Percentiles rank a stretch among this genome's conserved stretches.
phyloP scores from a whole-genome alignment of 2,329 filamentous ascomycete genomes.

The Fusarium verticillioides region DNA sequence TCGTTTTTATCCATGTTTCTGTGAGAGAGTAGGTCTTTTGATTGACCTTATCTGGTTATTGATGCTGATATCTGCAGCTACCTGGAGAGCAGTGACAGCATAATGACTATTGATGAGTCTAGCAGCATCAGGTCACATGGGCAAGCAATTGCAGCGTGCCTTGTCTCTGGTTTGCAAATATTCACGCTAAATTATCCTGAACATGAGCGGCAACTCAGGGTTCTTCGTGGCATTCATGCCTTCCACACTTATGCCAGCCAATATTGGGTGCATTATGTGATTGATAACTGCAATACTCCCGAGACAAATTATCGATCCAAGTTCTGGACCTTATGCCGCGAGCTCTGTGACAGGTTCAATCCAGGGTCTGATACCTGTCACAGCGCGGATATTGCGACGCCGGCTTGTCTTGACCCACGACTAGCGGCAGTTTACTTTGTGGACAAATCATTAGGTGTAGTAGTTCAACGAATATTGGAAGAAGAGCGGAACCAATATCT shows the following conservation, averaged over 20 bases:
- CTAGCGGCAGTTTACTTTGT: neutral
- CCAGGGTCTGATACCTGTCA: neutral
- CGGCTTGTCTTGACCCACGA: neutral
- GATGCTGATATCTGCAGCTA: neutral
- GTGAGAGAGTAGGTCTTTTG: neutral
- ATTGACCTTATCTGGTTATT: too few species aligned
- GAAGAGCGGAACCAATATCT: neutral
- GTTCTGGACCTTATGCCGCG: neutral
- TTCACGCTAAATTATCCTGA: neutral
- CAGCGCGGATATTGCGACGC: neutral
- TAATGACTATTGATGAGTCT: neutral
- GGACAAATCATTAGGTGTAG: neutral
- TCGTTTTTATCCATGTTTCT: neutral
- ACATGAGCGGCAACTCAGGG: neutral
- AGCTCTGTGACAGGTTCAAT: neutral
- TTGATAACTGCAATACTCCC: neutral
- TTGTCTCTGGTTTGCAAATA: neutral
- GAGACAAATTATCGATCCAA: rapidly evolving
- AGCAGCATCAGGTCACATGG: neutral
- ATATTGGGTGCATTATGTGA: neutral
- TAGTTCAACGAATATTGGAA: neutral
- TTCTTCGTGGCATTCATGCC: neutral
- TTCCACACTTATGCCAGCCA: neutral
- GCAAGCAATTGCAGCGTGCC: neutral
- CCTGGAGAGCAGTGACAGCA: neutral